Conservation (phyloP, 306 rosid species). For the Cercis canadensis region DNA sequence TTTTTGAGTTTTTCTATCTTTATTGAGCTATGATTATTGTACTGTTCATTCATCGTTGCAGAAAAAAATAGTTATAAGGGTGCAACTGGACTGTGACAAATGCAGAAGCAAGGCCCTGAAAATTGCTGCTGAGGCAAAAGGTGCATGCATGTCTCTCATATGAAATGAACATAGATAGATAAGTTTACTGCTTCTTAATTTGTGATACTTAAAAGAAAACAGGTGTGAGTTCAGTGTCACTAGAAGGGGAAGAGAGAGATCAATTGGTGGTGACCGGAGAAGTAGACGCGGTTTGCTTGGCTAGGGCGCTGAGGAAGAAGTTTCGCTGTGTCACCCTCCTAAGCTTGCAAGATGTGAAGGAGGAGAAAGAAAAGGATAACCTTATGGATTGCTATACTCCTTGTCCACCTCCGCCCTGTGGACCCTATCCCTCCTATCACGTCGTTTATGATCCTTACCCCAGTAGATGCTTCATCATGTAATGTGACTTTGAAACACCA, state of each 20-base stretch:
- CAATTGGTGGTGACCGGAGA: slow-evolving; percentile 45
- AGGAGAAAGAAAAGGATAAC: neutral
- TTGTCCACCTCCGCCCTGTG: neutral
- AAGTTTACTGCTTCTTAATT: neutral
- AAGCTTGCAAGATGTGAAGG: slow-evolving; percentile 34
- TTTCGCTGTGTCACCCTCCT: slow-evolving; percentile 25
- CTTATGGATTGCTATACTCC: neutral
- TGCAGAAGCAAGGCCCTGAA: slow-evolving; percentile 47
- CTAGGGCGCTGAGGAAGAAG: slow-evolving; percentile 38
- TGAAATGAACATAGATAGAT: no score
- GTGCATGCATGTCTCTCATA: slow-evolving; percentile 9
- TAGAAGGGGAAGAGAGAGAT: slow-evolving; percentile 49
- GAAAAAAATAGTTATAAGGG: slow-evolving; percentile 39
- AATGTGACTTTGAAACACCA: no score
- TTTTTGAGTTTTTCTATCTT: no score
- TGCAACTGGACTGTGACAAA: slow-evolving; percentile 40
- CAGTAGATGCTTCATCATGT: neutral
- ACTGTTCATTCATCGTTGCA: neutral
- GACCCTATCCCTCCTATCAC: neutral
- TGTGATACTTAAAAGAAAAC: neutral
- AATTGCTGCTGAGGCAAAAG: slow-evolving; percentile 39
- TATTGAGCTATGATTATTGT: no score
- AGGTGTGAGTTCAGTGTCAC: slow-evolving; percentile 53
- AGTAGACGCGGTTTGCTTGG: slow-evolving; percentile 34
- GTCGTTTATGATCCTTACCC: no score